A percentile compares a stretch with the other conserved stretches of the same genome.
These are phyloP conservation scores for Claviceps monticola DNA, from an alignment of 2,329 filamentous ascomycete species.

Conservation along the genomic window DNA sequence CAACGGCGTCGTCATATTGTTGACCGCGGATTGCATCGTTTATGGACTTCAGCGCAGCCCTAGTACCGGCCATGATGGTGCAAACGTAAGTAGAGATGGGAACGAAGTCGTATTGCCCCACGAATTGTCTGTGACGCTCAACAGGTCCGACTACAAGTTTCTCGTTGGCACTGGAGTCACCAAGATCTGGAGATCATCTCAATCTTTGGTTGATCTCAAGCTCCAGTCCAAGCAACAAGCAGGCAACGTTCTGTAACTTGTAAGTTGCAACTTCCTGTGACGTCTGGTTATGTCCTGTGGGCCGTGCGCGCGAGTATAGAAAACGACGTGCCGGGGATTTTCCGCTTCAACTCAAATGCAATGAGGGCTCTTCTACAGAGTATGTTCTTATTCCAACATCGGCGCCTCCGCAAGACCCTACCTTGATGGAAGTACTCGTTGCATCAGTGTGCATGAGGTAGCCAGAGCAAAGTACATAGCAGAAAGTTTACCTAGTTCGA, in stretches of 20 bases:
- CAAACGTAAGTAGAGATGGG: neutral
- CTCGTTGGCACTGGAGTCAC: neutral
- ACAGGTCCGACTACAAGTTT: neutral
- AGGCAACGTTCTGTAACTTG: too few species aligned
- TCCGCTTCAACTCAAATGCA: neutral
- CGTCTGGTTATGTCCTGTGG: conserved; percentile 1
- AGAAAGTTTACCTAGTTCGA: too few species aligned
- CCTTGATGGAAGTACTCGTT: too few species aligned
- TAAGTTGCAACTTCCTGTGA: neutral
- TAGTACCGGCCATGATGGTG: conserved; percentile 38
- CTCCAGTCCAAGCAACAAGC: neutral
- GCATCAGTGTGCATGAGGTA: too few species aligned
- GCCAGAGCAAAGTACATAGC: too few species aligned
- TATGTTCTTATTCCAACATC: conserved; percentile 11
- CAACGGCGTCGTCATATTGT: conserved; percentile 63
- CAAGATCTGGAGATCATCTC: neutral
- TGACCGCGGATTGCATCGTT: conserved; percentile 63
- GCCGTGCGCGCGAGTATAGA: neutral
- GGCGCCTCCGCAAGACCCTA: conserved; percentile 18
- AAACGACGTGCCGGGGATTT: conserved; percentile 1
- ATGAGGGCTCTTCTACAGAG: too few species aligned
- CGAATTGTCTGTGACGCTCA: neutral
- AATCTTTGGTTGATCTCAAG: neutral
- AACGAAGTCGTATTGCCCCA: neutral
- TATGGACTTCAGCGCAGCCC: conserved; percentile 69